Base-by-base conservation (phyloP, 805 yeast species). In the Yamadazyma paraphyllophila region DNA sequence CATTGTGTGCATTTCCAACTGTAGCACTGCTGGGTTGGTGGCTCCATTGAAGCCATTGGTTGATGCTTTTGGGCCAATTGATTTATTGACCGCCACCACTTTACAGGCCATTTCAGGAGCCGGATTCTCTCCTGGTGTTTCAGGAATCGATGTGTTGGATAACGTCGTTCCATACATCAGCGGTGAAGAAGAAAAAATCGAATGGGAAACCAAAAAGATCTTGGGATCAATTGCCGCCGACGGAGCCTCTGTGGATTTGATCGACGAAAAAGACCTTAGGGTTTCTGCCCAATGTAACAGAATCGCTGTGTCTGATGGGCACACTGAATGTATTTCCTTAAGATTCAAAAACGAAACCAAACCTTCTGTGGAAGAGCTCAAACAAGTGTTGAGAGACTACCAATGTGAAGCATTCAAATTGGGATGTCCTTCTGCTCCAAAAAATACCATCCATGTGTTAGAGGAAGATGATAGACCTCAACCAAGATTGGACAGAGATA, bases 41-140 rank as follows among this genome's bases (percentile, higher is more conserved):
- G 97, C 97, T 11, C 98, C 98, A 40, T 76, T 94, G 63, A 89
- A 88, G 63, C 98, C 99, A n/a, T 76, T 94, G 58, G 86, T 85
- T 42, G 96, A 90, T 48, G 68, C 74, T 41, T 92, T 88, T 62
- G 99, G 98, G 40, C 97, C 98, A 37, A 80, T 94, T 49, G 91
- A 88, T 48, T 77, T 83, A 17, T 78, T 92, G 55, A 84, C 96
- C 11, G 80, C 96, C 40, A 88, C 97, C 45, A 94, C 99, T 12
- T 69, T 94, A 66, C 99, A 94, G 67, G 99, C 99, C 32, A 88
- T 94, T 53, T 91, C 98, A 3, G 99, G 99, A 57, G 99, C 96
- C 16, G 99, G 99, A 2, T 94, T 88, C 66, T 87, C 96, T 8
- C 99, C 99, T 41, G 99, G 99, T 65, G 96, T 91, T 46, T 82